A percentile compares a stretch with the other conserved stretches of the same genome.
These are phyloP conservation scores for Carallia brachiata DNA, from an alignment of 345 rosid genomes.

Conservation along the genomic window DNA sequence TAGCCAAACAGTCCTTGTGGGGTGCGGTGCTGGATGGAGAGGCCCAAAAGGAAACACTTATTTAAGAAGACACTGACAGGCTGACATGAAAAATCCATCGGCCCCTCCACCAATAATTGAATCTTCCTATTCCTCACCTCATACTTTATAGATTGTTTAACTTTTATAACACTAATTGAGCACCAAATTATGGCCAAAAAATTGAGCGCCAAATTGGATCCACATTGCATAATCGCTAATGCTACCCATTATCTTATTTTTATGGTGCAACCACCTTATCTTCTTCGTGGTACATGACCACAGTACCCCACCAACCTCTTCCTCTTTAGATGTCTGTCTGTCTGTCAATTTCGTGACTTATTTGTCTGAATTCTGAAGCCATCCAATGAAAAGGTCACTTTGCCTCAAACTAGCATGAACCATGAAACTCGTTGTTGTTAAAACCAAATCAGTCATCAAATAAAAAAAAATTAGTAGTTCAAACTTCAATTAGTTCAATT, in stretches of 20 bases:
- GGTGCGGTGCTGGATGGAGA: slow-evolving; percentile 12
- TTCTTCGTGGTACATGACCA: neutral
- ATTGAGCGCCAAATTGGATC: slow-evolving; percentile 34
- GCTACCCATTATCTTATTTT: slow-evolving; percentile 8
- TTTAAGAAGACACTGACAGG: slow-evolving; percentile 20
- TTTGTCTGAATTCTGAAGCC: too few relatives aligned
- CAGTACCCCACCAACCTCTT: neutral
- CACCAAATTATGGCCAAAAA: slow-evolving; percentile 17
- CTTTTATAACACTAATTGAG: slow-evolving; percentile 7
- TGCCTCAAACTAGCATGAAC: too few relatives aligned
- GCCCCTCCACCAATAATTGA: slow-evolving; percentile 33
- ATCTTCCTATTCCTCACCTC: slow-evolving; percentile 5
- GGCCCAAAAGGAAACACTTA: slow-evolving; percentile 12
- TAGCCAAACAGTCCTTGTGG: slow-evolving; percentile 19
- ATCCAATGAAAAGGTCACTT: too few relatives aligned
- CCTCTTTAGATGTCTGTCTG: neutral
- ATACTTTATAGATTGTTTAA: neutral
- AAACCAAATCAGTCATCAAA: too few relatives aligned
- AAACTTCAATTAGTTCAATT: too few relatives aligned
- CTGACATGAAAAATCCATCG: slow-evolving; percentile 12
- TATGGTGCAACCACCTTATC: slow-evolving; percentile 21
- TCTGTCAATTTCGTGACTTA: too few relatives aligned
- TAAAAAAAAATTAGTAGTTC: too few relatives aligned
- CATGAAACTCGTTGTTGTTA: too few relatives aligned
- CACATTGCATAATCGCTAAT: neutral